Percentiles rank a stretch among this genome's conserved stretches.
Conservation (phyloP, 306 rosid genomes). For the Cicer arietinum region DNA sequence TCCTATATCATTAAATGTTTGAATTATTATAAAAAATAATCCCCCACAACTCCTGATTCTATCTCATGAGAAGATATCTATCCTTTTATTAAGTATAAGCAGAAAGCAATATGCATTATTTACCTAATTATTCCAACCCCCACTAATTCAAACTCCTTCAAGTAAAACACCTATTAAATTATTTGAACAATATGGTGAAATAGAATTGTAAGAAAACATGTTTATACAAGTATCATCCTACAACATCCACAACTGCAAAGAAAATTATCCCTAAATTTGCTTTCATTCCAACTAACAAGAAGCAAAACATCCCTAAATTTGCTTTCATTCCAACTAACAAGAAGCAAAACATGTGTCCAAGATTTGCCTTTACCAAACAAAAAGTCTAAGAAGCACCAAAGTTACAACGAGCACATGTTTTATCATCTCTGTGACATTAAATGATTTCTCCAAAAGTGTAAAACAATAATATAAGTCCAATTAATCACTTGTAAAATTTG, state of each 20-base stretch:
- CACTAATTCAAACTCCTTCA: neutral
- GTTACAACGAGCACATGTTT: neutral
- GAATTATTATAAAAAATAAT: too few relatives aligned
- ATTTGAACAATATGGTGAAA: neutral
- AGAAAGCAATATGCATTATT: neutral
- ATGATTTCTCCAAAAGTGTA: neutral
- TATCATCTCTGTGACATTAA: neutral
- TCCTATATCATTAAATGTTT: too few relatives aligned
- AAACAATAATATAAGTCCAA: too few relatives aligned
- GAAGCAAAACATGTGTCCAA: constrained; percentile 4
- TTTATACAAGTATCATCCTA: neutral
- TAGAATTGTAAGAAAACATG: neutral
- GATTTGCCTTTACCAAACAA: neutral
- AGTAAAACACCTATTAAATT: neutral
- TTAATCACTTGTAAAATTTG: neutral
- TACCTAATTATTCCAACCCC: neutral
- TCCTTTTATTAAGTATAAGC: neutral
- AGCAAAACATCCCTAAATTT: neutral
- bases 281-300: neutral
- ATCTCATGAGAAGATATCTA: neutral
- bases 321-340: neutral
- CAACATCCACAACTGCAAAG: neutral
- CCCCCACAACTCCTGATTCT: neutral
- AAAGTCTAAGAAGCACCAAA: neutral
- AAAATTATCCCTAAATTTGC: neutral